Base-by-base conservation (phyloP, 805 yeast species). In the Ogataea pignaliae region DNA sequence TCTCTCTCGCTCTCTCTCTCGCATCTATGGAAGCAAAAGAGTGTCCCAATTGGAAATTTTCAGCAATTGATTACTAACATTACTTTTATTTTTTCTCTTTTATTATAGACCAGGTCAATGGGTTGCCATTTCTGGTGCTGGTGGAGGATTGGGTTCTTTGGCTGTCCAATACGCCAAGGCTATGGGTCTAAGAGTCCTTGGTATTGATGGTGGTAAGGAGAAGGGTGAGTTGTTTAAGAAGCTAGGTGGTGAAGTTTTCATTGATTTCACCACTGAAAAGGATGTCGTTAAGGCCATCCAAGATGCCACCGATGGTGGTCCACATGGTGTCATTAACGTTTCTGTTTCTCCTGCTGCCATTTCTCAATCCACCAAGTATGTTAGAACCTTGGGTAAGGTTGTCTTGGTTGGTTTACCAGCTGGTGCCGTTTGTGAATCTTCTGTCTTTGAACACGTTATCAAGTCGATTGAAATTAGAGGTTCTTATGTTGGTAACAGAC, bases 401-500 rank as follows among this genome's bases (percentile, higher is more conserved):
- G 81, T 74, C 35, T 69, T 75, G 47, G 86, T 81, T 50, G 87
- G 87, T 57, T 68, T 88, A 59, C 96, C 96, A 57, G 87, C 89
- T 26, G 81, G 81, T 56, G 93, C 93, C 50, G 77, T 79, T 64
- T 78, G 81, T 60, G 73, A 76, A 57, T 80, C 89, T 30, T 75
- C 79, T 43, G 88, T 88, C 42, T 84, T 87, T 70, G 70, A 74
- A 52, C 81, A 85, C 41, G 95, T 88, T 47, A 78, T 85, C 56
- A 83, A 78, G 69, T 78, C 88, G 43, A 75, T 85, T 62, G 73
- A 73, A 60, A 83, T 88, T 60, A 79, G 75, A 65, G 95, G 95
- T 57, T 86, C 95, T 39, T 85, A 85, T 63, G 96, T 88, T 52
- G 96, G 96, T 59, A 86, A 86, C 79, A 82, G 95, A 70, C 86